A percentile compares a stretch with the other conserved stretches of the same genome.
Conservation (phyloP, 805 yeast species). For the Pichia exigua region DNA sequence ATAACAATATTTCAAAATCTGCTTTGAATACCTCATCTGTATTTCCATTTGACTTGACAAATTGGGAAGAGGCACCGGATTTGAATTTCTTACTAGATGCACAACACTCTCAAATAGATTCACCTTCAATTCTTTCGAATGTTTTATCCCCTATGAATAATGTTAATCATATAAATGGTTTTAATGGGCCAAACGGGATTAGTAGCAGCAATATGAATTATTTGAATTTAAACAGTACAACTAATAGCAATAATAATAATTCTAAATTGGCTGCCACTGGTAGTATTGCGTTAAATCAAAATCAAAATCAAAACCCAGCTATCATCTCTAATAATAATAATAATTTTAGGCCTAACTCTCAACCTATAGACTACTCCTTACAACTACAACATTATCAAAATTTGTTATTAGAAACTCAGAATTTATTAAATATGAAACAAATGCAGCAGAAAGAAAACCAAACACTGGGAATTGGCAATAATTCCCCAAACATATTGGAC, state of each 20-base stretch:
- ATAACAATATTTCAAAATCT: neutral
- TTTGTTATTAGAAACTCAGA: slow-evolving; percentile 25
- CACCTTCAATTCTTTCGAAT: slow-evolving; percentile 10
- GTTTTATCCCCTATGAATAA: slow-evolving; percentile 22
- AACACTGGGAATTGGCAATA: neutral
- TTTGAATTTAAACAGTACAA: neutral
- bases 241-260: slow-evolving; percentile 11
- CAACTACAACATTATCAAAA: slow-evolving; percentile 30
- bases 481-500: neutral
- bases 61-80: slow-evolving; percentile 26
- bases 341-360: neutral
- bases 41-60: slow-evolving; percentile 20
- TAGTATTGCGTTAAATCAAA: slow-evolving; percentile 15
- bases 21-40: neutral
- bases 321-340: neutral
- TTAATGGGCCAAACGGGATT: neutral
- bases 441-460: slow-evolving; percentile 4
- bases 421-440: slow-evolving; percentile 15
- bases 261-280: neutral
- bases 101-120: slow-evolving; percentile 8
- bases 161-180: neutral
- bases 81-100: slow-evolving; percentile 19
- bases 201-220: neutral
- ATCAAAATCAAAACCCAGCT: neutral
- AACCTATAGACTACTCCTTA: slow-evolving; percentile 27